A percentile compares a stretch with the other conserved stretches of the same genome.
These are phyloP conservation scores for Papiliotrema flavescens DNA, from an alignment of 1,284 basidiomycete genomes.

Conservation along the genomic window DNA sequence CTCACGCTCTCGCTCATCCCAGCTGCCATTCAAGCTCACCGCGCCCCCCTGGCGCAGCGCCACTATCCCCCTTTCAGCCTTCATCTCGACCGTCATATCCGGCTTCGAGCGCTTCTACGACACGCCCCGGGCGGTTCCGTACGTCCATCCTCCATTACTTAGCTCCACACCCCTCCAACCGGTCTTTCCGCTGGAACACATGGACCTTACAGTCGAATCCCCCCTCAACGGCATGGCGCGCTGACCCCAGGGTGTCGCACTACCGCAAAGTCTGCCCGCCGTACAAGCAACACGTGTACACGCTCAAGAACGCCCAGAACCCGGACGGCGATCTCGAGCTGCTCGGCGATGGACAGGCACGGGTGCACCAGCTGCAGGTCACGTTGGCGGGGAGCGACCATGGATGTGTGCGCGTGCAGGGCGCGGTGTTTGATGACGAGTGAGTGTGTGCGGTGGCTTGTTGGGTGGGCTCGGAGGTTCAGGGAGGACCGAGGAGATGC, in stretches of 20 bases:
- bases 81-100: slow-evolving; percentile 34
- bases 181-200: no score
- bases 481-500: no score
- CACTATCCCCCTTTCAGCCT: slow-evolving; percentile 42
- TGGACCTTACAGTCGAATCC: no score
- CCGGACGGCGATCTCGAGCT: slow-evolving; percentile 31
- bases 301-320: slow-evolving; percentile 16
- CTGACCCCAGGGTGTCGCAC: slow-evolving; percentile 18
- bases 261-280: slow-evolving; percentile 25
- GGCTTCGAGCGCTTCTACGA: slow-evolving; percentile 41
- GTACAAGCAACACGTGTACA: slow-evolving; percentile 20
- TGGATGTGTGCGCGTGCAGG: slow-evolving; percentile 38
- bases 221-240: no score
- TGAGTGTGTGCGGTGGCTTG: slow-evolving; percentile 20
- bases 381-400: slow-evolving; percentile 29
- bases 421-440: slow-evolving; percentile 43
- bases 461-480: no score
- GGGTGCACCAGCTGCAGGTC: slow-evolving; percentile 32
- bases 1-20: slow-evolving; percentile 27
- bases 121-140: slow-evolving; percentile 41
- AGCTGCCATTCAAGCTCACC: slow-evolving; percentile 1
- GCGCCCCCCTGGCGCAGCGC: slow-evolving; percentile 32
- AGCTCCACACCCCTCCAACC: no score
- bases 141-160: slow-evolving; percentile 18
- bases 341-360: slow-evolving; percentile 22